Conservation (phyloP, 306 rosid species). For the Parietaria judaica region DNA sequence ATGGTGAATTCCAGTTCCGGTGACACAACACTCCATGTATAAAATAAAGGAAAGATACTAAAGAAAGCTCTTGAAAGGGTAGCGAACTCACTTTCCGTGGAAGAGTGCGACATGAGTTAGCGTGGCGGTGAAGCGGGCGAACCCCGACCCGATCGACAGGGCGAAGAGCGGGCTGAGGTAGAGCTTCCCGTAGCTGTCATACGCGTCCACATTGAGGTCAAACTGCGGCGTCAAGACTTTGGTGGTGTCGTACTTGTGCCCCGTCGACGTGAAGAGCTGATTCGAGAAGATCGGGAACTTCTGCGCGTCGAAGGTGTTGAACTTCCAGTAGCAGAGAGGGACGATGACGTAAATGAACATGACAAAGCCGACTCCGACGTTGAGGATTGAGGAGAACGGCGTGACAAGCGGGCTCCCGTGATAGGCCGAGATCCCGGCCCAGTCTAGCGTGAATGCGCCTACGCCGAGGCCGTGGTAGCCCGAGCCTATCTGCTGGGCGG, state of each 20-base stretch:
- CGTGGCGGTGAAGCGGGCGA: constrained; percentile 87
- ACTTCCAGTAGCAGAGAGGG: constrained; percentile 93
- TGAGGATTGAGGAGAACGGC: constrained; percentile 86
- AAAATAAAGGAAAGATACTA: neutral
- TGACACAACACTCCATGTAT: neutral
- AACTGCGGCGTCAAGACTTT: constrained; percentile 60
- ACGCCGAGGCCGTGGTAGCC: constrained; percentile 80
- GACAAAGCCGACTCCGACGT: constrained; percentile 80
- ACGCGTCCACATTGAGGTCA: constrained; percentile 65
- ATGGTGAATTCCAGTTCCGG: neutral
- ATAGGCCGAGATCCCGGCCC: constrained; percentile 98
- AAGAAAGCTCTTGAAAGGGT: no score
- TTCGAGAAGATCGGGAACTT: constrained; percentile 94
- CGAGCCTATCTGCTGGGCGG: constrained; percentile 94
- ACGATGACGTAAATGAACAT: constrained; percentile 85
- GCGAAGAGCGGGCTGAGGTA: constrained; percentile 99
- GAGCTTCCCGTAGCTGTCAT: constrained; percentile 73
- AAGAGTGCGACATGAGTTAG: constrained; percentile 92
- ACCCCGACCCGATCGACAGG: constrained; percentile 88
- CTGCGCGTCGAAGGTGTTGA: constrained; percentile 75
- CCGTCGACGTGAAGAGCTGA: constrained; percentile 56
- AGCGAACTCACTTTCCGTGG: constrained; percentile 56
- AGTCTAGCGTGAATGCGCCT: constrained; percentile 90
- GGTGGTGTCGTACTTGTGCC: constrained; percentile 75
- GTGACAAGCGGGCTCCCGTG: constrained; percentile 95